Percentiles rank a stretch among this genome's conserved stretches.
These are phyloP conservation scores for Cucurbita argyrosperma DNA, from an alignment of 306 rosid species.

Conservation along the genomic window DNA sequence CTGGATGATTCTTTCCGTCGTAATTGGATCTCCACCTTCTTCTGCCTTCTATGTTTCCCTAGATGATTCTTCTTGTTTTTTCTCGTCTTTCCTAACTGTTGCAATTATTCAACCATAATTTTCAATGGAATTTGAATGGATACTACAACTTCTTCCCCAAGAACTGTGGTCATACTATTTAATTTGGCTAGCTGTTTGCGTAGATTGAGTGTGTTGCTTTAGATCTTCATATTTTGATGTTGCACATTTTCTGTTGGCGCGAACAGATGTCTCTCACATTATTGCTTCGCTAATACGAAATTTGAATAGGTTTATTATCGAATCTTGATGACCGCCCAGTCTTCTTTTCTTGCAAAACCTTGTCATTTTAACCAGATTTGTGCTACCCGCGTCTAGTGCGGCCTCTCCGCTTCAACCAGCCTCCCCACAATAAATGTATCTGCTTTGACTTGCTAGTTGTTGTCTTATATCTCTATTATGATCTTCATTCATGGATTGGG, in stretches of 20 bases:
- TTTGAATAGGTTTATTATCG: not conserved
- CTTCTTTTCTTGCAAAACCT: no score
- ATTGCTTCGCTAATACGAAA: not conserved
- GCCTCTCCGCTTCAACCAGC: not conserved
- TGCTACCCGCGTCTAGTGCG: not conserved
- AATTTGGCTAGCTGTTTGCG: not conserved
- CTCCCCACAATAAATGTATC: not conserved
- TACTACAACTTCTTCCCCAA: not conserved
- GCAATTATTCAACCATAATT: not conserved
- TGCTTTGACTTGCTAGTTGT: not conserved
- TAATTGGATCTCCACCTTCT: not conserved
- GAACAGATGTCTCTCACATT: not conserved
- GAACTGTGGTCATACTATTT: not conserved
- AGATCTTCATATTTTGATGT: not conserved
- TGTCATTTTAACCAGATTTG: no score
- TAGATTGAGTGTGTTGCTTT: not conserved
- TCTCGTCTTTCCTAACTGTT: not conserved
- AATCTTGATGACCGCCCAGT: no score
- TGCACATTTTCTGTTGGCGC: not conserved
- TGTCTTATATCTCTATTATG: not conserved
- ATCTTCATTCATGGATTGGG: not conserved
- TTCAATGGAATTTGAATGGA: not conserved
- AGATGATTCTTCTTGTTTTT: not conserved
- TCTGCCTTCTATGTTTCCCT: not conserved
- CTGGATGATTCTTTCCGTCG: not conserved